Conservation (phyloP, 225 moss, liverwort and hornwort species). For the Polytrichum formosum region DNA sequence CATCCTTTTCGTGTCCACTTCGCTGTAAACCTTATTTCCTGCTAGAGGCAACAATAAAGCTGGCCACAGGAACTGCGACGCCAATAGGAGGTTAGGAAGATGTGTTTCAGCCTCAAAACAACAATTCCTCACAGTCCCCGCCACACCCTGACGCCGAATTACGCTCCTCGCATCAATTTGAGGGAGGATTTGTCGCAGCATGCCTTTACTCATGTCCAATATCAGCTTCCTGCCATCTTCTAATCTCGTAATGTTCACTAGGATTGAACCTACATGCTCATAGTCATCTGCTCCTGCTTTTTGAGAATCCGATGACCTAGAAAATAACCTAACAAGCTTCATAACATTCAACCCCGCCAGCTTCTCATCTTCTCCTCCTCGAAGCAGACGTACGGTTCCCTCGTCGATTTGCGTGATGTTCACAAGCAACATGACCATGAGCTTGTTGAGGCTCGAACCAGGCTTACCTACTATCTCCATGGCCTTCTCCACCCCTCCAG, state of each 20-base stretch:
- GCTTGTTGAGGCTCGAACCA: slow-evolving; percentile 46
- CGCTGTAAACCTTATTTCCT: slow-evolving; percentile 66
- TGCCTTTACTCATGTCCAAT: slow-evolving; percentile 54
- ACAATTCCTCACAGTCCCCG: slow-evolving; percentile 86
- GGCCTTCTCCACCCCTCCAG: slow-evolving; percentile 57
- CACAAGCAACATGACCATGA: slow-evolving; percentile 86
- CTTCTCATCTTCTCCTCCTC: slow-evolving; percentile 58
- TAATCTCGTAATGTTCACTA: slow-evolving; percentile 80
- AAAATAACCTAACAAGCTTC: slow-evolving; percentile 79
- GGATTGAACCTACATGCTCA: slow-evolving; percentile 73
- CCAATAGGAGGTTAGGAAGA: slow-evolving; percentile 67
- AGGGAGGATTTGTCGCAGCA: slow-evolving; percentile 77
- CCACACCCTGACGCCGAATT: slow-evolving; percentile 83
- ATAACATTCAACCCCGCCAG: slow-evolving; percentile 52
- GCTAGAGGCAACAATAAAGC: slow-evolving; percentile 83
- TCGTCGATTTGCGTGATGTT: slow-evolving; percentile 68
- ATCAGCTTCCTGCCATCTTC: slow-evolving; percentile 63
- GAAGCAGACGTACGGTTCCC: slow-evolving; percentile 61
- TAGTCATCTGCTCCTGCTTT: slow-evolving; percentile 63
- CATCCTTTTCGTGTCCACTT: slow-evolving; percentile 77
- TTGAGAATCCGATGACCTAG: slow-evolving; percentile 51
- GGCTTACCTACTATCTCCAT: slow-evolving; percentile 77
- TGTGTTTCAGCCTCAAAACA: slow-evolving; percentile 89
- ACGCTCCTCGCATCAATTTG: slow-evolving; percentile 92
- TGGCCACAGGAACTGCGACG: slow-evolving; percentile 92